Evolutionary conservation across 2,329 filamentous ascomycete genomes (phyloP).

Genomic region (Pleurostoma richardsiae): DNA sequence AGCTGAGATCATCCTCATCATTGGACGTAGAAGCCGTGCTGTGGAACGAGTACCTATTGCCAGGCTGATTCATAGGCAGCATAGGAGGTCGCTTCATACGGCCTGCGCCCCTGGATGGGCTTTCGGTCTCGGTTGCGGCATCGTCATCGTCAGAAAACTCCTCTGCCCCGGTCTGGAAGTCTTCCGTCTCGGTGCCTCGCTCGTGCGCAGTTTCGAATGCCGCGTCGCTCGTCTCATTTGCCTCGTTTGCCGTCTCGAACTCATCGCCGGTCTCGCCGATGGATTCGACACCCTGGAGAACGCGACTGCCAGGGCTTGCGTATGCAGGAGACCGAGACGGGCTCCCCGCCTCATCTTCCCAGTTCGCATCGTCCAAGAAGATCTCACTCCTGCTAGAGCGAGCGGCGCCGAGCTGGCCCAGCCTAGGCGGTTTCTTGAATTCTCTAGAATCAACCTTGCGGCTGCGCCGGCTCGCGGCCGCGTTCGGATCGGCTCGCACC

Average conservation of each 20-base stretch:
- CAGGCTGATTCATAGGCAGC: slow-evolving; percentile 38
- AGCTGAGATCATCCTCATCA: slow-evolving; percentile 64
- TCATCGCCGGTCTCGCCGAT: slow-evolving; percentile 41
- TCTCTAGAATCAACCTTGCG: slow-evolving; percentile 60
- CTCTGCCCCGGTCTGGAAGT: slow-evolving; percentile 91
- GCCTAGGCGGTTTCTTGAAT: slow-evolving; percentile 66
- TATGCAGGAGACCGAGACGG: slow-evolving; percentile 40
- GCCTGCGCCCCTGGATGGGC: slow-evolving; percentile 37
- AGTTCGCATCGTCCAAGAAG: slow-evolving; percentile 73
- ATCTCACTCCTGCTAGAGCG: slow-evolving; percentile 75
- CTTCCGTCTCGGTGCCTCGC: slow-evolving; percentile 80
- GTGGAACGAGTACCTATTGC: slow-evolving; percentile 64
- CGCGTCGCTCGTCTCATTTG: slow-evolving; percentile 67
- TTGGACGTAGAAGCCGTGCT: slow-evolving; percentile 87
- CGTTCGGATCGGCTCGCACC: slow-evolving; percentile 51
- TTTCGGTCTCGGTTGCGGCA: slow-evolving; percentile 78
- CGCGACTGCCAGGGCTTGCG: slow-evolving; percentile 21
- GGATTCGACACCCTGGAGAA: slow-evolving; percentile 19
- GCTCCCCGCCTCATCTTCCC: slow-evolving; percentile 75
- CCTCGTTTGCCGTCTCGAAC: slow-evolving; percentile 81
- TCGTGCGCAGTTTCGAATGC: slow-evolving; percentile 71
- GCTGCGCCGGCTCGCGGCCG: slow-evolving; percentile 51
- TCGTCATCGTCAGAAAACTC: slow-evolving; percentile 71
- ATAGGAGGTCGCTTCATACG: slow-evolving; percentile 35
- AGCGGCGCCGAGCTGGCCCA: slow-evolving; percentile 69